phyloP scores from a whole-genome alignment of 192 early-diverging fungal species.

The Linnemannia elongata region DNA sequence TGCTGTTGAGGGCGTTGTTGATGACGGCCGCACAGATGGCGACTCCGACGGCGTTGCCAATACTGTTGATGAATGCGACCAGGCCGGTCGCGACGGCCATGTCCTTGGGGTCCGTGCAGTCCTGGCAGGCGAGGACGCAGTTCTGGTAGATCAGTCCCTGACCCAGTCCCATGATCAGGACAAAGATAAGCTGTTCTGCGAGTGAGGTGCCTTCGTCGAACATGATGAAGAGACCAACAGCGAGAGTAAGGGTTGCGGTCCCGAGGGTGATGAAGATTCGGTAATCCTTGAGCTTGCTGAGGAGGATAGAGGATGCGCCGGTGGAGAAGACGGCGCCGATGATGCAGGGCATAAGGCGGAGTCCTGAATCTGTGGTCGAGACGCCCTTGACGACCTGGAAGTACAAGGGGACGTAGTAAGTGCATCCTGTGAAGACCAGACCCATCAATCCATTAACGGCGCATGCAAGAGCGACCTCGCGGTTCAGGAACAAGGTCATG shows the following conservation, averaged over 20 bases:
- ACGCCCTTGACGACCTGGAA: slow-evolving; percentile 84
- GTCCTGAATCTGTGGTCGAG: slow-evolving; percentile 78
- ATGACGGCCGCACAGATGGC: slow-evolving; percentile 53
- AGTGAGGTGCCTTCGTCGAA: slow-evolving; percentile 63
- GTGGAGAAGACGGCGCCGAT: slow-evolving; percentile 73
- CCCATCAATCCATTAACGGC: slow-evolving; percentile 68
- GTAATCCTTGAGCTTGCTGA: slow-evolving; percentile 63
- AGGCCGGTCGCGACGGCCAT: slow-evolving; percentile 76
- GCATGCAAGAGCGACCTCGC: slow-evolving; percentile 68
- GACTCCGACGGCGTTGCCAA: slow-evolving; percentile 46
- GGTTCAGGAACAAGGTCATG: slow-evolving; percentile 69
- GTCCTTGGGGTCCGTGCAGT: slow-evolving; percentile 65
- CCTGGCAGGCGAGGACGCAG: slow-evolving; percentile 76
- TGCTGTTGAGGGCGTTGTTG: slow-evolving; percentile 49
- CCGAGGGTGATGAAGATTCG: slow-evolving; percentile 74
- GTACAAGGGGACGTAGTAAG: slow-evolving; percentile 83
- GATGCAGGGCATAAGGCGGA: slow-evolving; percentile 78
- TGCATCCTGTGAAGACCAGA: slow-evolving; percentile 67
- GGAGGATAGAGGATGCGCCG: slow-evolving; percentile 67
- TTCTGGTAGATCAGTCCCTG: slow-evolving; percentile 81
- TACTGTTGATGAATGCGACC: slow-evolving; percentile 69
- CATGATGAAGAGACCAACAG: slow-evolving; percentile 72
- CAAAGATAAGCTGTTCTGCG: slow-evolving; percentile 65
- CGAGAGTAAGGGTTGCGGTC: slow-evolving; percentile 69
- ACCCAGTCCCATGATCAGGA: slow-evolving; percentile 81